Percentiles rank a stretch among this genome's conserved stretches.
These are phyloP conservation scores for Colletotrichum sp. DNA, from an alignment of 2,329 filamentous ascomycete species.

Conservation along the genomic window DNA sequence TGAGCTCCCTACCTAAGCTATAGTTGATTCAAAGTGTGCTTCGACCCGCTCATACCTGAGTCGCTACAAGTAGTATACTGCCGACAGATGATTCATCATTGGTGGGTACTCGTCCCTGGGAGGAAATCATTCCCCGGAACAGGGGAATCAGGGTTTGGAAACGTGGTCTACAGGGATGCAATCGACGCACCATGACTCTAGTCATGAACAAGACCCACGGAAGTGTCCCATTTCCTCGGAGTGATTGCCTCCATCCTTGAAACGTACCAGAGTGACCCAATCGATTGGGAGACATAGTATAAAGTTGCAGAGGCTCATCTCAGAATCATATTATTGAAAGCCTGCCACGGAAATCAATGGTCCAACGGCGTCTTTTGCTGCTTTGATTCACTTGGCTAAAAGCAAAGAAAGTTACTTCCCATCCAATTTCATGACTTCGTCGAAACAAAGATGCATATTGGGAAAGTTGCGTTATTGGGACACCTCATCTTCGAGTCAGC, in stretches of 20 bases:
- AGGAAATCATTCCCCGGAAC: neutral
- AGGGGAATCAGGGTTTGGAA: neutral
- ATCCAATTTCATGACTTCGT: neutral
- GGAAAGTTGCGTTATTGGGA: neutral
- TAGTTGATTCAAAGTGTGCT: neutral
- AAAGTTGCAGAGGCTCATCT: neutral
- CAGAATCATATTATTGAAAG: neutral
- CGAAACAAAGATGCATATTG: neutral
- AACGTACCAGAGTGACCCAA: neutral
- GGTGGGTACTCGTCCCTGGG: neutral
- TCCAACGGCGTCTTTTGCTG: neutral
- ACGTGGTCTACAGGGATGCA: neutral
- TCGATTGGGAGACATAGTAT: accelerated
- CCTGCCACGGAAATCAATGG: neutral
- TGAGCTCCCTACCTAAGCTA: neutral
- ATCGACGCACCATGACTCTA: no score
- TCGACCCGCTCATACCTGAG: neutral
- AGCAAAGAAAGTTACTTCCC: neutral
- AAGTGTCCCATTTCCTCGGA: neutral
- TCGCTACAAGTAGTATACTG: neutral
- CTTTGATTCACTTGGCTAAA: neutral
- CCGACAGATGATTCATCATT: neutral
- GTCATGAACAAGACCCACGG: neutral
- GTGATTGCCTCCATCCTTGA: neutral
- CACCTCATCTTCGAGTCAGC: neutral